Percentiles rank a stretch among this genome's conserved stretches.
Conservation (phyloP, 305 asterid genomes). For the Solanum aculeatissimum region DNA sequence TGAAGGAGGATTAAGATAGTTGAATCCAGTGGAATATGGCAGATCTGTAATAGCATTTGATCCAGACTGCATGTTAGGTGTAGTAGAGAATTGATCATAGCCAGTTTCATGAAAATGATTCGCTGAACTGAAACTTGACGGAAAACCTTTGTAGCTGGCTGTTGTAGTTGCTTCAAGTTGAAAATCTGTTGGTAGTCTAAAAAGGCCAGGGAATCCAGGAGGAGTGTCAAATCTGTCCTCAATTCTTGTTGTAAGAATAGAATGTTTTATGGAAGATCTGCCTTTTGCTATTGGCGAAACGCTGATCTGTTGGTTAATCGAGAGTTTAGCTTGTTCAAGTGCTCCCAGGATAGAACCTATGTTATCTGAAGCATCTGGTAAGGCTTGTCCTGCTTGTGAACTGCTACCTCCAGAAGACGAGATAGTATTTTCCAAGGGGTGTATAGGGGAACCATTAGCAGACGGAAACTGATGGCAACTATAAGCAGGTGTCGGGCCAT, state of each 20-base stretch:
- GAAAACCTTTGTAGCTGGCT: constrained; percentile 5
- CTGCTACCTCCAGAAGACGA: constrained; percentile 7
- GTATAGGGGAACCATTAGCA: constrained; percentile 3
- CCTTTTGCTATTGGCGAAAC: constrained; percentile 7
- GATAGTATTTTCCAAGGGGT: constrained; percentile 3
- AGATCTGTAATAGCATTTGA: constrained; percentile 17
- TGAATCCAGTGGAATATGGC: constrained; percentile 20
- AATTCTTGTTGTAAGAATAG: constrained; percentile 11
- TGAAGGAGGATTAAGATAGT: constrained; percentile 18
- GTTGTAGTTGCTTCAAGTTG: constrained; percentile 21
- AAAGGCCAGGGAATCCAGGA: constrained; percentile 39
- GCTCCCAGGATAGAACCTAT: constrained; percentile 57
- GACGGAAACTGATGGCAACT: constrained; percentile 1
- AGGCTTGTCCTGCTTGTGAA: constrained; percentile 14
- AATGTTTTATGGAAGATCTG: constrained; percentile 12
- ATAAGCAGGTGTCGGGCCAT: constrained; percentile 4
- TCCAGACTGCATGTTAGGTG: constrained; percentile 24
- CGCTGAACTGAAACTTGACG: constrained; percentile 6
- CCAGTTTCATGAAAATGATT: constrained; percentile 17
- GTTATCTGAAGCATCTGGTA: constrained; percentile 22
- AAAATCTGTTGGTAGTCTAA: constrained; percentile 66
- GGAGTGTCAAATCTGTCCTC: constrained; percentile 34
- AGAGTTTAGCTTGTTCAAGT: constrained; percentile 56
- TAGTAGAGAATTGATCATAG: constrained; percentile 11
- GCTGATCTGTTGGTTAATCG: constrained; percentile 41